Conservation (phyloP, 768 basidiomycete species). For the Tricholoma saponaceum region DNA sequence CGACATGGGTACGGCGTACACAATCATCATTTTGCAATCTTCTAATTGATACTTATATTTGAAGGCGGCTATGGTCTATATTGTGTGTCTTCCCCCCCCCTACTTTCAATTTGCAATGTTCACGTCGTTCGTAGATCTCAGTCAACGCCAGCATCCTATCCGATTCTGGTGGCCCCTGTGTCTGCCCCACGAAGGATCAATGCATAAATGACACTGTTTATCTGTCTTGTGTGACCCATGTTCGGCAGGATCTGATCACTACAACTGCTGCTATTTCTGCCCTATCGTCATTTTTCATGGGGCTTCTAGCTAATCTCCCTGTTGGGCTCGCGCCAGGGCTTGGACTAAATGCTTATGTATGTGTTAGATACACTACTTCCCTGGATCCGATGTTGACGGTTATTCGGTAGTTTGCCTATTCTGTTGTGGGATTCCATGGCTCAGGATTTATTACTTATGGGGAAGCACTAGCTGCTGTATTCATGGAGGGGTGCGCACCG, state of each 20-base stretch:
- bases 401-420: conserved; percentile 68
- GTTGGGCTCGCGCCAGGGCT: conserved; percentile 87
- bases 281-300: conserved; percentile 78
- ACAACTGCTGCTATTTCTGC: conserved; percentile 76
- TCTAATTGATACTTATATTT: conserved; percentile 5
- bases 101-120: not conserved
- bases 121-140: conserved; percentile 50
- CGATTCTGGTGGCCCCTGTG: conserved; percentile 78
- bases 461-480: conserved; percentile 81
- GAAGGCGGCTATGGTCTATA: conserved; percentile 84
- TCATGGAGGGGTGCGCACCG: conserved; percentile 69
- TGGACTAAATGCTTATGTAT: conserved; percentile 77
- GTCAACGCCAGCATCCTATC: conserved; percentile 81
- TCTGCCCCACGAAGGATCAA: conserved; percentile 55
- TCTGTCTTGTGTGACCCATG: conserved; percentile 50
- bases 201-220: conserved; percentile 54
- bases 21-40: not conserved
- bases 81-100: conserved; percentile 38
- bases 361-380: conserved; percentile 18
- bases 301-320: conserved; percentile 79
- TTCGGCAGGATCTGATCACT: conserved; percentile 78
- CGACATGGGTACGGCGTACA: conserved; percentile 63
- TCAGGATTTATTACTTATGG: conserved; percentile 66
- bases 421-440: conserved; percentile 83
- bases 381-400: not conserved